Evolutionary conservation across 306 rosid genomes (phyloP), one percentile per base, ranked within the genome.

Genomic region (Oemleria cerasiformis): DNA sequence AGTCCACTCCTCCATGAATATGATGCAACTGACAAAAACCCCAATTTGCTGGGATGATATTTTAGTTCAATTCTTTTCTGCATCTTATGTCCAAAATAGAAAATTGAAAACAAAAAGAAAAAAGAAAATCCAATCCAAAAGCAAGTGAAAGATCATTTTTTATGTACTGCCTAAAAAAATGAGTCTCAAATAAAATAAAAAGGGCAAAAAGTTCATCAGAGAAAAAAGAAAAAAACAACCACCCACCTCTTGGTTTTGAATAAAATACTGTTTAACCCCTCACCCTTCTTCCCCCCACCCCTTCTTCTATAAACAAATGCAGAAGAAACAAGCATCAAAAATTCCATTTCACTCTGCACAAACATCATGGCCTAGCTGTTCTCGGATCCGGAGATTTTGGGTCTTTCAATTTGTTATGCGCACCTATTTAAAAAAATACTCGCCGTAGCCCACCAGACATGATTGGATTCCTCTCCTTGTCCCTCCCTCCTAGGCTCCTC

Each of bases 331-430:
- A 36, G 81, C 75, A 75, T 81, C 86, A 68, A 82, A 86, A 81
- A 80, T 84, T 88, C 89, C 89, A 84, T 75, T 76, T 74, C 88
- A 74, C 85, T 80, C 76, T 81, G 81, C 80, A 70, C 74, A 70
- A 81, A 81, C 95, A 89, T 88, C 86, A 87, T 88, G 92, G 88
- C 90, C 94, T 84, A 85, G 94, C 90, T 88, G 97, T 86, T 88
- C 94, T 91, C 87, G 96, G 98, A 93, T 93, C 98, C 91, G 84
- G 88, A 84, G 90, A 86, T 88, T 88, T 86, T 81, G 89, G 90
- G 83, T 77, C 79, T 79, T 79, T 85, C 66, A 56, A 78, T 49
- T 42, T 81, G 60, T 70, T 68, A 57, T 57, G 62, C 62, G 71
- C 9, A 21, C n/a, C 41, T 66, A 59, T 13, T 70, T 68, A 53